These are phyloP conservation scores for Tetrapisispora pingtungensis DNA, from an alignment of 805 yeast species.

Conservation along the genomic window DNA sequence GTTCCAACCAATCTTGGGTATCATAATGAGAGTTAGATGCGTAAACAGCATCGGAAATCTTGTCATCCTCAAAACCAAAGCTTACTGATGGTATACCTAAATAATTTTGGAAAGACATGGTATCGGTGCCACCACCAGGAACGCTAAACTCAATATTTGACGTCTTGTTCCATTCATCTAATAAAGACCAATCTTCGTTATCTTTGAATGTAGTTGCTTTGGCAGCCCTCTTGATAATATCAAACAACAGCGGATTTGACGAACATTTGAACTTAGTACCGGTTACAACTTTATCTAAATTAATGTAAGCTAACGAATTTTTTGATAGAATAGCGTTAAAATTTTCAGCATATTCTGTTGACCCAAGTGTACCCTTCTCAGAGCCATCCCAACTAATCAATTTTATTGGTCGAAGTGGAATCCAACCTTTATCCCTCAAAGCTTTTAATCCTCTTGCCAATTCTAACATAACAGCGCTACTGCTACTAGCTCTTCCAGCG, in stretches of 20 bases:
- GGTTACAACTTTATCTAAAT: slow-evolving; percentile 39
- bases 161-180: slow-evolving; percentile 37
- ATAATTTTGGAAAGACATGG: slow-evolving; percentile 52
- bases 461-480: slow-evolving; percentile 42
- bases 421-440: slow-evolving; percentile 47
- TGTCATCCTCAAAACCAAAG: slow-evolving; percentile 34
- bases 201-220: slow-evolving; percentile 36
- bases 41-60: slow-evolving; percentile 39
- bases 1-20: slow-evolving; percentile 45
- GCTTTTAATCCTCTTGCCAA: slow-evolving; percentile 41
- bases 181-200: slow-evolving; percentile 32
- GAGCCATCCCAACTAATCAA: slow-evolving; percentile 79
- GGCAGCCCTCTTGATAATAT: slow-evolving; percentile 37
- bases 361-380: slow-evolving; percentile 62
- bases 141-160: slow-evolving; percentile 32
- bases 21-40: slow-evolving; percentile 53
- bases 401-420: slow-evolving; percentile 58
- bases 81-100: slow-evolving; percentile 57
- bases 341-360: slow-evolving; percentile 70
- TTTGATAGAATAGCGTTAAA: slow-evolving; percentile 35
- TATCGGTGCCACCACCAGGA: slow-evolving; percentile 46
- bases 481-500: slow-evolving; percentile 42
- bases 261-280: slow-evolving; percentile 41
- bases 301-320: slow-evolving; percentile 46
- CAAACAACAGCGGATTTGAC: slow-evolving; percentile 49